Evolutionary conservation across 2,329 filamentous ascomycete genomes (phyloP).

Genomic region (Teratosphaeriaceae sp.): DNA sequence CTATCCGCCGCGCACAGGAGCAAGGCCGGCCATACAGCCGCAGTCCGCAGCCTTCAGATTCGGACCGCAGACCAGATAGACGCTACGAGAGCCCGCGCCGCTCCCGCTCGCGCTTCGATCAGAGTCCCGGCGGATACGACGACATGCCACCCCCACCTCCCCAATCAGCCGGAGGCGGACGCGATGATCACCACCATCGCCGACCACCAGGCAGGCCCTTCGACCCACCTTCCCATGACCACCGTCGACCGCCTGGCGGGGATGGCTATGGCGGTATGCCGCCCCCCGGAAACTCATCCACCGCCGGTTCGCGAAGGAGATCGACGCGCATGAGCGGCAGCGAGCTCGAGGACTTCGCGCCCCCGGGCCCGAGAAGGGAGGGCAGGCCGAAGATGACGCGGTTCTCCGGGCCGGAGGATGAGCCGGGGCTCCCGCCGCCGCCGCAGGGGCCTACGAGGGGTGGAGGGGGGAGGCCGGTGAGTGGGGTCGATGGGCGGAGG

Average conservation of each 20-base stretch:
- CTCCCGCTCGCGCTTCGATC: constrained; percentile 10
- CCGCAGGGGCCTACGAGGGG: background rate
- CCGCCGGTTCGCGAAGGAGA: constrained; percentile 6
- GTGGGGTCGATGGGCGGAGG: constrained; percentile 17
- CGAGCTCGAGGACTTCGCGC: constrained; percentile 6
- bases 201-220: background rate
- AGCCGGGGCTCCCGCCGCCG: background rate
- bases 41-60: constrained; percentile 1
- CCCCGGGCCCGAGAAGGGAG: constrained; percentile 5
- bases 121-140: constrained; percentile 8
- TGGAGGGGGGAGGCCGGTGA: constrained; percentile 3
- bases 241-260: background rate
- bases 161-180: constrained; percentile 1
- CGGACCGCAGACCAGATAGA: constrained; percentile 5
- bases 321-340: constrained; percentile 10
- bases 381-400: constrained; percentile 16
- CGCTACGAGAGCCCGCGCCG: constrained; percentile 9
- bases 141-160: constrained; percentile 6
- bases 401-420: constrained; percentile 11
- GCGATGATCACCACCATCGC: background rate
- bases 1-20: constrained; percentile 5
- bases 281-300: background rate
- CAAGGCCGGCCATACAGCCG: constrained; percentile 3
- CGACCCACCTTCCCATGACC: background rate
- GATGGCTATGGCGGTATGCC: background rate